phyloP scores from a whole-genome alignment of 139 green algal species.

The Closterium sp. region DNA sequence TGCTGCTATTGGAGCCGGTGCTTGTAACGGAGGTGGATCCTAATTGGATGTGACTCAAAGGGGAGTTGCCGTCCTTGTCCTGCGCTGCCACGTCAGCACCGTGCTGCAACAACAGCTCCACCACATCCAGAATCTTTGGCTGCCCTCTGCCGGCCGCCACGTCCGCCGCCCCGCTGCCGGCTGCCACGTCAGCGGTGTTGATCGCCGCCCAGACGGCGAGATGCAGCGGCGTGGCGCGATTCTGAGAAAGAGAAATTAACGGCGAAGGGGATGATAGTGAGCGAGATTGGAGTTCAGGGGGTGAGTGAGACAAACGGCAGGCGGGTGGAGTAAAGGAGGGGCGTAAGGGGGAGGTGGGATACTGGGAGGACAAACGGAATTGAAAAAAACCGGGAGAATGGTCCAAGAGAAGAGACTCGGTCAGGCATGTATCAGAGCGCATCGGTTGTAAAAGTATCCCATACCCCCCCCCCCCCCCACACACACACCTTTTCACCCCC shows the following conservation, averaged over 20 bases:
- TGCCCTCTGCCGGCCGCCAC: not conserved
- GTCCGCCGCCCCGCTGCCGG: too few species aligned
- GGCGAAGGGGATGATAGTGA: not conserved
- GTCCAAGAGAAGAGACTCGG: too few species aligned
- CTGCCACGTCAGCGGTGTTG: not conserved
- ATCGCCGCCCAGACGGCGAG: not conserved
- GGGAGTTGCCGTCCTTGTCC: not conserved
- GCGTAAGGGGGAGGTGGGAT: too few species aligned
- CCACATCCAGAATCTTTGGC: not conserved
- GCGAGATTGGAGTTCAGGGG: not conserved
- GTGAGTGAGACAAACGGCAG: too few species aligned
- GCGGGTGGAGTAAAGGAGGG: too few species aligned
- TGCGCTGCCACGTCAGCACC: not conserved
- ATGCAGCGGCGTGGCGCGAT: not conserved
- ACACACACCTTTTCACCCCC: too few species aligned
- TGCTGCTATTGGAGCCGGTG: not conserved
- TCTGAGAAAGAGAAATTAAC: not conserved
- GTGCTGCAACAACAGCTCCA: not conserved
- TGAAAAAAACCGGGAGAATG: too few species aligned
- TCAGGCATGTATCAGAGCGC: too few species aligned
- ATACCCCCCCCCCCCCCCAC: too few species aligned
- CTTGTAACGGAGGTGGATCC: not conserved
- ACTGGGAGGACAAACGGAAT: too few species aligned
- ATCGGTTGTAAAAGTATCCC: too few species aligned
- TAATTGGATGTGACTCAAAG: not conserved